Base-by-base conservation (phyloP, 257 asterid genomes). In the Misopates orontium region DNA sequence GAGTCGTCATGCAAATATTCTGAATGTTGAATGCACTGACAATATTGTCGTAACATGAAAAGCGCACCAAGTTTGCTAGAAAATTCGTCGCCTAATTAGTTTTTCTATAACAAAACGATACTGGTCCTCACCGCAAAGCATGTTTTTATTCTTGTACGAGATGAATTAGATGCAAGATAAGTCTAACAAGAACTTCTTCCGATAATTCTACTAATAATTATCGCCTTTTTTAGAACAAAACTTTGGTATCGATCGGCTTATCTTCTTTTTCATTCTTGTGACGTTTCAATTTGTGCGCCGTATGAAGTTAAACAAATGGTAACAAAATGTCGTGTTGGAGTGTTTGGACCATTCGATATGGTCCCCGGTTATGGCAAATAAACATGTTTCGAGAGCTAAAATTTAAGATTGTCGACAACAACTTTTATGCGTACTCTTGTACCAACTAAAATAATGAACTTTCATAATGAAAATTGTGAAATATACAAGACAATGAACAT, bases 401-500 rank as follows among this genome's bases (percentile, higher is more conserved):
- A 4, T 19, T 56, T 17, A 19, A 51, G 56, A 55, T 60, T 65
- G 75, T 75, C 69, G 52, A 9, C 55, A 21, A 64, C 56, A 28
- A 49, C 4, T 40, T 39, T 21, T 16, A 52, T 8, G 48, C 47
- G 41, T 48, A 57, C 14, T 50, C 51, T 11, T 7, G 3, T 28
- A 7, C 36, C 3, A 28, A 28, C 3, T 28, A 28, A 28, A 28
- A 28, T 28, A 28, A 44, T 49, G 23, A 41, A 54, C 31, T 28
- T 57, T 5, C 10, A 56, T 24, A 55, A 48, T 53, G 64, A 64
- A 65, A 66, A 74, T 45, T 67, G 69, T 32, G 36, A 75, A 70
- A 75, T 78, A 22, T 54, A 57, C 71, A 31, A 52, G 63, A 65
- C 77, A 64, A 36, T 28, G 24, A 68, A 47, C 55, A 56, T 64